A percentile compares a stretch with the other conserved stretches of the same genome.
phyloP scores from a whole-genome alignment of 164 flowering plant species.

The Stephania japonica region DNA sequence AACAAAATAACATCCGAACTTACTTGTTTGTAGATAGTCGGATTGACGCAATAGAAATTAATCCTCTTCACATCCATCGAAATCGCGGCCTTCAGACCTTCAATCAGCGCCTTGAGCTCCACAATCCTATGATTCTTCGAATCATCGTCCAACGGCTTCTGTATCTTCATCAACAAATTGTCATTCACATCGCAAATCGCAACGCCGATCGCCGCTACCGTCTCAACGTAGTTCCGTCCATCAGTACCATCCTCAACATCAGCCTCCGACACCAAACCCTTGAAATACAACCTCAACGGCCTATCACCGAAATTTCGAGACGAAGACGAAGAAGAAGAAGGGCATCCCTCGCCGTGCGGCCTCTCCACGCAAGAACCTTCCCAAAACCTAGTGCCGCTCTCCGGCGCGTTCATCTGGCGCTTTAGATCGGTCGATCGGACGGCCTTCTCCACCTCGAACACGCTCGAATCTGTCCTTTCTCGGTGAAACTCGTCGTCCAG shows the following conservation, averaged over 20 bases:
- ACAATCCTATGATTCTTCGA: slow-evolving; percentile 25
- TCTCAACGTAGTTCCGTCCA: not conserved
- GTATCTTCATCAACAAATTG: slow-evolving; percentile 40
- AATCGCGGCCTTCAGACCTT: slow-evolving; percentile 56
- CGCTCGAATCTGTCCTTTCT: slow-evolving; percentile 30
- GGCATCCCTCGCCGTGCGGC: slow-evolving; percentile 42
- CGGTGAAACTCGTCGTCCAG: slow-evolving; percentile 23
- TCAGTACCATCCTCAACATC: slow-evolving; percentile 9
- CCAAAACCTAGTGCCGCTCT: slow-evolving; percentile 29
- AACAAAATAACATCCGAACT: slow-evolving; percentile 21
- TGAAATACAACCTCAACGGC: slow-evolving; percentile 45
- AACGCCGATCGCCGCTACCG: slow-evolving; percentile 37
- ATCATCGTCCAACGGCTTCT: slow-evolving; percentile 37
- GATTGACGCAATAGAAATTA: slow-evolving; percentile 34
- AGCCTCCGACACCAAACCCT: slow-evolving; percentile 61
- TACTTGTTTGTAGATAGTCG: slow-evolving; percentile 45
- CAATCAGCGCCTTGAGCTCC: slow-evolving; percentile 55
- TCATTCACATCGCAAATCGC: slow-evolving; percentile 57
- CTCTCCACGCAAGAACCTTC: slow-evolving; percentile 38
- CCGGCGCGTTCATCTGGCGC: slow-evolving; percentile 39
- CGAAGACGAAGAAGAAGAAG: not conserved
- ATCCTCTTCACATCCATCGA: slow-evolving; percentile 44
- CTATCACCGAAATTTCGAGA: not conserved
- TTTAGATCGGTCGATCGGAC: slow-evolving; percentile 29
- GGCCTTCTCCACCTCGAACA: slow-evolving; percentile 26